Base-by-base conservation (phyloP, 495 filamentous ascomycete species). In the Xylaria cubensis region DNA sequence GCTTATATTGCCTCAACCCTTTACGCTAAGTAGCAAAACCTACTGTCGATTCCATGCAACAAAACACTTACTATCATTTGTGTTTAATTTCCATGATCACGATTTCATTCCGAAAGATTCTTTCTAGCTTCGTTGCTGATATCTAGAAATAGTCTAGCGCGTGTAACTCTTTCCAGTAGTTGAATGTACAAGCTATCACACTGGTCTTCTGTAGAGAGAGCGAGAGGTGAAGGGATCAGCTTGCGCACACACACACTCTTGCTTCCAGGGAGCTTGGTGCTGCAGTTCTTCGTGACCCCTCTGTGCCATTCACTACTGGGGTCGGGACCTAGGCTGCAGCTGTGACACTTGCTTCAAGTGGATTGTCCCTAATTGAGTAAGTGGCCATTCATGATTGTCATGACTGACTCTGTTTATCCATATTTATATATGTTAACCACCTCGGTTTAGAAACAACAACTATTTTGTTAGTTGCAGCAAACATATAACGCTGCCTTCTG, bases 1-100 rank as follows among this genome's bases (percentile, higher is more conserved):
- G 56, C 39, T 70, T 62, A 55, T 59, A 46, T 69, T 68, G 51
- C 65, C 65, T 58, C 32, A 58, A 24, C 12, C 29, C 63, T 36
- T n/a, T 44, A 9, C 21, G 32, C 64, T 12, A 41, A 44, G 34
- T n/a, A 36, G 48, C 64, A 67, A 32, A 44, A 21, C 7, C 5
- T 36, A 12, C 34, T 12, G 41, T 67, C 39, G 39, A 42, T n/a
- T 51, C 12, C 2, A 36, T 21, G 36, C 32, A 56, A 48, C 17
- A 12, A 42, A 67, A 56, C 17, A 21, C 34, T 21, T 15, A 9
- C 65, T 19, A 15, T 42, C 32, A 21, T n/a, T 12, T 7, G 46
- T 17, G n/a, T 41, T 56, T 36, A 42, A 32, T 19, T 26, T 26
- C 32, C 32, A 15, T n/a, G n/a, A 7, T 6, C 21, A 36, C 46